These are phyloP conservation scores for Aspergillus neotritici DNA, from an alignment of 2,329 filamentous ascomycete species.

Conservation along the genomic window DNA sequence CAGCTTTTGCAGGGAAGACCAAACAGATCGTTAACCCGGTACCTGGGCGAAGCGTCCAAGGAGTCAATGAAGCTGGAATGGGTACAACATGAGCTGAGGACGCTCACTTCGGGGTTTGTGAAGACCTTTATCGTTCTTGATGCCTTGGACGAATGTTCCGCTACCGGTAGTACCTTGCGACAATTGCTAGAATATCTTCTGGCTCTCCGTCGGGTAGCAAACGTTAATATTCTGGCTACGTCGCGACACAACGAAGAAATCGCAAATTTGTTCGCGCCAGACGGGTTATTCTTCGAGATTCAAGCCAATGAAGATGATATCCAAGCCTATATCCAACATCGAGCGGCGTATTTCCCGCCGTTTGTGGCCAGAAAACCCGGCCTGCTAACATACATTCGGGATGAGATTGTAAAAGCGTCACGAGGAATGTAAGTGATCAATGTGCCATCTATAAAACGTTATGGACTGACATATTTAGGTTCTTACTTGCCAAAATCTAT, in stretches of 20 bases:
- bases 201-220: slow-evolving; percentile 13
- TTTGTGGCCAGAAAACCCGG: slow-evolving; percentile 10
- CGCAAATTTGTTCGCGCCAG: slow-evolving; percentile 10
- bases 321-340: slow-evolving; percentile 1
- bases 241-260: slow-evolving; percentile 28
- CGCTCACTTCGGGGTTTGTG: not conserved
- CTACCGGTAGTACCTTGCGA: slow-evolving; percentile 6
- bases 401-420: not conserved
- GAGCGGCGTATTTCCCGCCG: slow-evolving; percentile 1
- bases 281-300: slow-evolving; percentile 22
- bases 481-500: not conserved
- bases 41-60: slow-evolving; percentile 16
- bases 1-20: slow-evolving; percentile 28
- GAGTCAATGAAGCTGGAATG: slow-evolving; percentile 23
- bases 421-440: no score
- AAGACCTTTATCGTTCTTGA: slow-evolving; percentile 23
- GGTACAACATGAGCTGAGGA: slow-evolving; percentile 3
- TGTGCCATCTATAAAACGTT: no score
- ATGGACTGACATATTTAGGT: no score
- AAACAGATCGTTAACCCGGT: slow-evolving; percentile 9
- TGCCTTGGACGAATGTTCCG: slow-evolving; percentile 26
- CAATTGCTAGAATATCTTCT: slow-evolving; percentile 17
- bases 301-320: slow-evolving; percentile 29
- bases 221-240: slow-evolving; percentile 27
- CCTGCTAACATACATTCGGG: not conserved